Conservation (phyloP, 768 basidiomycete genomes). For the Ramaria rubella region DNA sequence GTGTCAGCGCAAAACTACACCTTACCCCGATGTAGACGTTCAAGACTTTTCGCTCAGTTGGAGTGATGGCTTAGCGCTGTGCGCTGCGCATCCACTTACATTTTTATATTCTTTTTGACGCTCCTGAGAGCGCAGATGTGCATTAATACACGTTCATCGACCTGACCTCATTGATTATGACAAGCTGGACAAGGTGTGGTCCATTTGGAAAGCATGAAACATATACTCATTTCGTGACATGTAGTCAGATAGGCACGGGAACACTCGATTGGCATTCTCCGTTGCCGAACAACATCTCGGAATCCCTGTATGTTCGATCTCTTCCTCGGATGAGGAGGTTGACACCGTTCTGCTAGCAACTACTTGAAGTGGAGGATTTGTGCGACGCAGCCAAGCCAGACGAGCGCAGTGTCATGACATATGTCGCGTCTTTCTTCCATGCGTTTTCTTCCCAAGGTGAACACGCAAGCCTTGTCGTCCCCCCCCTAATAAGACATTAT, state of each 20-base stretch:
- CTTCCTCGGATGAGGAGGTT: background rate
- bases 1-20: slow-evolving; percentile 94
- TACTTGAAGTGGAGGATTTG: slow-evolving; percentile 93
- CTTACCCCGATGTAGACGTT: slow-evolving; percentile 88
- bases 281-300: slow-evolving; percentile 83
- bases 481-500: background rate
- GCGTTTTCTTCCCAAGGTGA: slow-evolving; percentile 95
- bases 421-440: slow-evolving; percentile 96
- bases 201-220: background rate
- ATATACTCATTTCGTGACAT: slow-evolving; percentile 12
- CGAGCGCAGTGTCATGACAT: slow-evolving; percentile 97
- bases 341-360: slow-evolving; percentile 48
- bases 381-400: slow-evolving; percentile 86
- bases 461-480: slow-evolving; percentile 18
- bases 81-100: slow-evolving; percentile 27
- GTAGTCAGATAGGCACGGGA: slow-evolving; percentile 71
- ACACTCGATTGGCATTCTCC: slow-evolving; percentile 81
- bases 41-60: slow-evolving; percentile 91
- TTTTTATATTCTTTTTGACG: slow-evolving; percentile 2
- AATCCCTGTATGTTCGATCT: slow-evolving; percentile 65
- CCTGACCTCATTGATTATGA: slow-evolving; percentile 93
- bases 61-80: slow-evolving; percentile 95
- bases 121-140: slow-evolving; percentile 58
- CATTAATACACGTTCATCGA: slow-evolving; percentile 94
- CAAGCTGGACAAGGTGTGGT: slow-evolving; percentile 69